Evolutionary conservation across 768 basidiomycete genomes (phyloP), one percentile per base, ranked within the genome.

Genomic region (Tricholoma matsutake): DNA sequence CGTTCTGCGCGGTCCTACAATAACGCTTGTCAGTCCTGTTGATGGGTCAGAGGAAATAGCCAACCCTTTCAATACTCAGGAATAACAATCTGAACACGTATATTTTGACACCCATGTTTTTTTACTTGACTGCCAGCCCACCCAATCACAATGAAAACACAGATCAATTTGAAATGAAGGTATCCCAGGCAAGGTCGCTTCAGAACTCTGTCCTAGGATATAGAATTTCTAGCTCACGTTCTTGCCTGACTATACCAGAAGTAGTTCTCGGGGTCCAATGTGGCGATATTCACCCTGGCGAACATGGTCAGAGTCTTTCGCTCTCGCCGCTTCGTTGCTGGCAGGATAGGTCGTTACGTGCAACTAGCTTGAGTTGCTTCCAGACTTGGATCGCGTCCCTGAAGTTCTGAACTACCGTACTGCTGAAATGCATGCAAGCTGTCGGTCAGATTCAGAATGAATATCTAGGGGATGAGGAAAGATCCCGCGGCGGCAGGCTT

Each of bases 31-130:
- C 61, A 95, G 92, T 70, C 96, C 96, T 2, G 91, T 95, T 11
- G 96, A 98, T 65, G 96, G 96, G 59, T 94, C 86, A 59, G 94
- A 96, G 73, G 94, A 96, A 73, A 96, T 96, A 58, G 87, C 89
- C 13, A 96, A 96, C 73, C 94, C 94, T 2, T 96, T 96, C 78
- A 65, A 84, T 54, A 79, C 83, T 4, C 87, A 88, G 69, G 91
- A 92, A 68, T 88, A 78, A 68, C 69, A 63, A 68, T 56, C 34
- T 20, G 13, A 6, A 37, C n/a, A 32, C 51, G 16, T 32, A 18
- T 31, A 31, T 18, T 0, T 31, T 18, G 31, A 43, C 54, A 16
- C 29, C 25, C 39, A 43, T 53, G 57, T 61, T 54, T 53, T 57
- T 53, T 57, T 25, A 25, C 22, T 25, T 25, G 29, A 35, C 20